Conservation (phyloP, 768 basidiomycete species). For the Hericium rajendrae region DNA sequence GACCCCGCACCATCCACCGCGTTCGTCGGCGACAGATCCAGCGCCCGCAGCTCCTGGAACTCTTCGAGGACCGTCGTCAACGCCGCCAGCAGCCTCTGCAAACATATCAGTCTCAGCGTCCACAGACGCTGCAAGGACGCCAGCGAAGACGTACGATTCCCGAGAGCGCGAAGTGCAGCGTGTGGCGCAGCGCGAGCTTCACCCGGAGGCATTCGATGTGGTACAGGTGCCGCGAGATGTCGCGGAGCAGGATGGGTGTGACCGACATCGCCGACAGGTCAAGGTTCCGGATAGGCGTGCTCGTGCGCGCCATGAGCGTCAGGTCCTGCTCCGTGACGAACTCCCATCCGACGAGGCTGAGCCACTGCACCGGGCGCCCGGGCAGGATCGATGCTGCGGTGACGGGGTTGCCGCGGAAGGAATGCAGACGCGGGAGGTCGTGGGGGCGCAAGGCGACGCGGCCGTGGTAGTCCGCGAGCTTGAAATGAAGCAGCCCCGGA, state of each 20-base stretch:
- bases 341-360: conserved; percentile 48
- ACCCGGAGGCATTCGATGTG: conserved; percentile 43
- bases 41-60: conserved; percentile 37
- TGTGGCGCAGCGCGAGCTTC: conserved; percentile 53
- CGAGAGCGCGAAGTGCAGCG: conserved; percentile 51
- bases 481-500: conserved; percentile 32
- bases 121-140: too few species aligned
- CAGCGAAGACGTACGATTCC: conserved; percentile 47
- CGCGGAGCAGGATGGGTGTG: conserved; percentile 46
- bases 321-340: conserved; percentile 46
- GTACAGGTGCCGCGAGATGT: conserved; percentile 42
- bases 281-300: conserved; percentile 39
- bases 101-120: neutral
- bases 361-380: conserved; percentile 46
- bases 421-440: conserved; percentile 38
- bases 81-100: conserved; percentile 46
- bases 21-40: conserved; percentile 53
- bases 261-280: conserved; percentile 54
- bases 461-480: conserved; percentile 34
- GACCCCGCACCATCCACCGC: conserved; percentile 35
- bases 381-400: conserved; percentile 53
- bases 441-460: conserved; percentile 31
- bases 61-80: conserved; percentile 47
- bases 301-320: conserved; percentile 37
- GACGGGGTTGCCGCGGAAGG: conserved; percentile 51